These are phyloP conservation scores for Closterium sp. DNA, from an alignment of 139 green algal genomes.

Conservation along the genomic window DNA sequence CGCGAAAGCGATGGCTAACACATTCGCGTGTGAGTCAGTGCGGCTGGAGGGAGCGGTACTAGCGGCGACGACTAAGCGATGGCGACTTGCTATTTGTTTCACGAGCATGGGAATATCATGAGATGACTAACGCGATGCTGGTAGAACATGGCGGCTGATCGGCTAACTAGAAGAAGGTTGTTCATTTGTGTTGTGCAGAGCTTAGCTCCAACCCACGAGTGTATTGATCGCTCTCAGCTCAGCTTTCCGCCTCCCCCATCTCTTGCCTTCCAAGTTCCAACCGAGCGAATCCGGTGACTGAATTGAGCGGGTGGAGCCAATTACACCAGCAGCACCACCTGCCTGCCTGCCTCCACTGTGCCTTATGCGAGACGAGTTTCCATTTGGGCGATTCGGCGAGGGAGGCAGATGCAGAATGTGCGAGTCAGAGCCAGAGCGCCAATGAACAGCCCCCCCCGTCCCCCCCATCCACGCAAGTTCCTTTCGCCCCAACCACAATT, in stretches of 20 bases:
- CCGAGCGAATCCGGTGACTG: too few species aligned
- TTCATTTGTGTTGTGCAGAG: not conserved
- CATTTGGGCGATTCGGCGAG: not conserved
- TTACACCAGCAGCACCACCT: not conserved
- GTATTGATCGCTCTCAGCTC: too few species aligned
- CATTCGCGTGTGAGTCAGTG: too few species aligned
- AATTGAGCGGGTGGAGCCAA: too few species aligned
- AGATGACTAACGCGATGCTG: not conserved
- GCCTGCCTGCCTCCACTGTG: not conserved
- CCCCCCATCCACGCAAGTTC: not conserved
- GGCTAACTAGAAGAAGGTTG: not conserved
- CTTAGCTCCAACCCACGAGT: too few species aligned
- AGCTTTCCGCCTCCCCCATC: too few species aligned
- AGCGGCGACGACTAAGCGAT: too few species aligned
- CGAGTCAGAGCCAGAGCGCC: not conserved
- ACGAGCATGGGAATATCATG: not conserved
- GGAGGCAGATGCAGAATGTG: not conserved
- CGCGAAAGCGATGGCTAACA: too few species aligned
- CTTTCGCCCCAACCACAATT: too few species aligned
- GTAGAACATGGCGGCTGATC: not conserved
- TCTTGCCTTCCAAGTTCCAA: too few species aligned
- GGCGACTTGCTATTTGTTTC: too few species aligned
- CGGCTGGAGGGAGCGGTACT: too few species aligned
- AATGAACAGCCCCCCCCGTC: not conserved
- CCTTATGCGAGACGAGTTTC: not conserved